Evolutionary conservation across 345 rosid genomes (phyloP).

Genomic region (Iberis pinnata): DNA sequence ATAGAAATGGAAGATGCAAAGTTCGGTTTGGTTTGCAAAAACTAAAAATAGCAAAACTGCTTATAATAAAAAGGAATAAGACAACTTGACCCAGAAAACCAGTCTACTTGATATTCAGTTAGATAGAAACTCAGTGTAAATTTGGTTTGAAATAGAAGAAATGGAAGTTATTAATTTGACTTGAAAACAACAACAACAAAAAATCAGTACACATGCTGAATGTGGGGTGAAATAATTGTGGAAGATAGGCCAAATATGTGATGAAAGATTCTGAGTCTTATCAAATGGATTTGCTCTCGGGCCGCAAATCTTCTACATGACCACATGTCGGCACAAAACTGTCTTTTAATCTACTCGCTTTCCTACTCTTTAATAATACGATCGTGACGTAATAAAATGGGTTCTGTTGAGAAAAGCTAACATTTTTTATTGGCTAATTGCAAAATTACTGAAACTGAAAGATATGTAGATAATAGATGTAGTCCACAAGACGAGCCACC

Average conservation of each 20-base stretch:
- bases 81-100: no score
- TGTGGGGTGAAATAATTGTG: constrained; percentile 7
- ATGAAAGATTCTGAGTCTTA: constrained; percentile 19
- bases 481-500: constrained; percentile 10
- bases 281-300: constrained; percentile 21
- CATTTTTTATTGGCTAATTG: neutral
- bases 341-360: constrained; percentile 8
- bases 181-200: no score
- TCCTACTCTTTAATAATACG: neutral
- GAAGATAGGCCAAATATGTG: constrained; percentile 7
- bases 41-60: no score
- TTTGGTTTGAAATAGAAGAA: no score
- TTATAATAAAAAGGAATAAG: no score
- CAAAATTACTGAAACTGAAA: neutral
- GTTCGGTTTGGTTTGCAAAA: no score
- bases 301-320: constrained; percentile 22
- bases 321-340: constrained; percentile 17
- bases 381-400: constrained; percentile 16
- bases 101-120: no score
- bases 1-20: no score
- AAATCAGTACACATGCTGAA: neutral
- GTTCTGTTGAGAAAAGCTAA: neutral
- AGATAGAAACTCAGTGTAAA: no score
- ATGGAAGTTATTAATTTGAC: no score
- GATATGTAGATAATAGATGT: constrained; percentile 2